A percentile compares a stretch with the other conserved stretches of the same genome.
These are phyloP conservation scores for Leishmania lainsoni DNA, from an alignment of 208 protist species.

Conservation along the genomic window DNA sequence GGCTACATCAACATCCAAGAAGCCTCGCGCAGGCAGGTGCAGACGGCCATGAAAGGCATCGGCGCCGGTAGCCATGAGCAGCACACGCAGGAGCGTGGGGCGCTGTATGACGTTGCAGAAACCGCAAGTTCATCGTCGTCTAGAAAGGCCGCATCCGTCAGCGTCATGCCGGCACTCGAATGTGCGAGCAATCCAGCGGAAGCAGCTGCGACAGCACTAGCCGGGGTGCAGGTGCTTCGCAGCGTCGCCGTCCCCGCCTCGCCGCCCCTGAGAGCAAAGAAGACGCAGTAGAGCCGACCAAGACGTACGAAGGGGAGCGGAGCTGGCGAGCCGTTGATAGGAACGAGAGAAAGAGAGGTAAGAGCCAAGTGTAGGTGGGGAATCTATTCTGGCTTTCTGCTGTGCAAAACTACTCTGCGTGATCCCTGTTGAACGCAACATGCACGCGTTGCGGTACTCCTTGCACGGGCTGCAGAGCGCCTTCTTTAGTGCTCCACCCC, in stretches of 20 bases:
- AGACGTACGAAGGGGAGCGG: neutral
- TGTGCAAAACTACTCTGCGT: neutral
- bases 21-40: conserved; percentile 13
- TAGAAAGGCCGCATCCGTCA: neutral
- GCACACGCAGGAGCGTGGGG: neutral
- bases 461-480: neutral
- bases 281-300: neutral
- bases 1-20: conserved; percentile 43
- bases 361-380: neutral
- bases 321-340: neutral
- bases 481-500: neutral
- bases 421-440: neutral
- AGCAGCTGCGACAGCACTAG: neutral
- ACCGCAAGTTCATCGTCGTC: neutral
- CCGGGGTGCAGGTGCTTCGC: neutral
- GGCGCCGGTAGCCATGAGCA: neutral
- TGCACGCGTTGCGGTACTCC: neutral
- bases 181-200: neutral
- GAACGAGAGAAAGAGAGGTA: neutral
- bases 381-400: neutral
- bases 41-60: neutral
- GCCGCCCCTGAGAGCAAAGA: neutral
- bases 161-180: neutral
- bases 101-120: neutral
- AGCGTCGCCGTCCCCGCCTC: neutral